Evolutionary conservation across 2,329 filamentous ascomycete species (phyloP).

Genomic region (Calonectria fujianensis): DNA sequence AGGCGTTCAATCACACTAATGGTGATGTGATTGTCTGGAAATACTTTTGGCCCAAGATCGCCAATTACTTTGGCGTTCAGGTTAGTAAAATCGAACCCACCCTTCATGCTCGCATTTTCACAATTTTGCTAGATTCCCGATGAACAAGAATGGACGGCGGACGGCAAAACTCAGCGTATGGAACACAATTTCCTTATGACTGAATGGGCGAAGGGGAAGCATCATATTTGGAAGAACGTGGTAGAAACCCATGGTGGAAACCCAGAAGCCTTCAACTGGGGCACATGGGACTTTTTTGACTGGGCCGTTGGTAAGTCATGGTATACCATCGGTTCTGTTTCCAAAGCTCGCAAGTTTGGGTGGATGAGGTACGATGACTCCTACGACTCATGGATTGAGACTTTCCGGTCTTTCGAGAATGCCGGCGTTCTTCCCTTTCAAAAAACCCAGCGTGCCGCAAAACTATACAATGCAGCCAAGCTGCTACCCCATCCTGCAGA

Average conservation of each 20-base stretch:
- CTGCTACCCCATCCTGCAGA: conserved; percentile 38
- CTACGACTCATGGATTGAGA: conserved; percentile 45
- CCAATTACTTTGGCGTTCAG: conserved; percentile 35
- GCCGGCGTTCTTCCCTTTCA: conserved; percentile 42
- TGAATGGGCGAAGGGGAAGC: conserved; percentile 46
- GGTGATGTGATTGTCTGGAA: conserved; percentile 44
- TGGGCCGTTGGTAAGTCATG: conserved; percentile 48
- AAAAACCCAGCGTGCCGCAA: neutral
- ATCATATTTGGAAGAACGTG: conserved; percentile 43
- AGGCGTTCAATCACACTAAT: conserved; percentile 44
- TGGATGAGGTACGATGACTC: conserved; percentile 47
- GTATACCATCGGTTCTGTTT: conserved; percentile 40
- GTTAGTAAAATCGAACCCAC: neutral
- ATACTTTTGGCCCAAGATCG: conserved; percentile 39
- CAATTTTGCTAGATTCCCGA: conserved; percentile 27
- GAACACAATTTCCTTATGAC: conserved; percentile 44
- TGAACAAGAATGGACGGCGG: conserved; percentile 40
- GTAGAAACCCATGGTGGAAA: conserved; percentile 44
- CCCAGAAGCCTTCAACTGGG: conserved; percentile 44
- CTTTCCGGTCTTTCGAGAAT: conserved; percentile 47
- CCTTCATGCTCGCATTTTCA: neutral
- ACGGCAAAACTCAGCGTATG: conserved; percentile 44
- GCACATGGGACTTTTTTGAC: conserved; percentile 49
- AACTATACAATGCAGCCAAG: neutral
- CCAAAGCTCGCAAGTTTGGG: conserved; percentile 48